Evolutionary conservation across 345 rosid genomes (phyloP).

Genomic region (Tarenaya hassleriana): DNA sequence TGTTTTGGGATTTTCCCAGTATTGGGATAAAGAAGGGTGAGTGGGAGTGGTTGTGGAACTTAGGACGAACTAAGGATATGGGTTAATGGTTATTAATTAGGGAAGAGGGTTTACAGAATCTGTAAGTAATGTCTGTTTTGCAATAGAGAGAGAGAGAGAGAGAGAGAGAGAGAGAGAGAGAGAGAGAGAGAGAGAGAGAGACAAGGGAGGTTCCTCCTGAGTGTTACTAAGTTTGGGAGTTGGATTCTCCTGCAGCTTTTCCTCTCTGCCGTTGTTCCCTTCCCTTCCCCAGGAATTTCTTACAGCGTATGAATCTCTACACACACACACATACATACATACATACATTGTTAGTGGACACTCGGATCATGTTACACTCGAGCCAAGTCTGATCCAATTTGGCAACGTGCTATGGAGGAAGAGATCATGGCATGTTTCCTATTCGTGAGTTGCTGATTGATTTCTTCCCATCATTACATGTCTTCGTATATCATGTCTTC

Average conservation of each 20-base stretch:
- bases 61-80: no score
- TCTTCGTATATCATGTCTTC: no score
- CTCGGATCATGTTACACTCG: no score
- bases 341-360: no score
- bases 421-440: no score
- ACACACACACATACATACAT: no score
- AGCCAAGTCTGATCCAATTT: no score
- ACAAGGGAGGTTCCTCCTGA: constrained; percentile 57
- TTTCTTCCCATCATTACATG: no score
- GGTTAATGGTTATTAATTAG: constrained; percentile 8
- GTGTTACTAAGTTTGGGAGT: constrained; percentile 60
- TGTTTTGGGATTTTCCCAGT: constrained; percentile 25
- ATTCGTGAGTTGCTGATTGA: no score
- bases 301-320: no score
- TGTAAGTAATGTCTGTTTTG: constrained; percentile 9
- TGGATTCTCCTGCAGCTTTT: constrained; percentile 64
- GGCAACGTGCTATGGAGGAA: no score
- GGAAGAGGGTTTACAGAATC: not conserved
- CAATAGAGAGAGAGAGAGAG: constrained; percentile 5
- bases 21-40: constrained; percentile 14
- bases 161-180: constrained; percentile 21
- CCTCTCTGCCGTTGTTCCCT: constrained; percentile 40
- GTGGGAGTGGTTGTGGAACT: constrained; percentile 32
- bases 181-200: no score
- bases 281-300: constrained; percentile 41